Conservation (phyloP, 257 asterid genomes). For the Schizonepeta tenuifolia region DNA sequence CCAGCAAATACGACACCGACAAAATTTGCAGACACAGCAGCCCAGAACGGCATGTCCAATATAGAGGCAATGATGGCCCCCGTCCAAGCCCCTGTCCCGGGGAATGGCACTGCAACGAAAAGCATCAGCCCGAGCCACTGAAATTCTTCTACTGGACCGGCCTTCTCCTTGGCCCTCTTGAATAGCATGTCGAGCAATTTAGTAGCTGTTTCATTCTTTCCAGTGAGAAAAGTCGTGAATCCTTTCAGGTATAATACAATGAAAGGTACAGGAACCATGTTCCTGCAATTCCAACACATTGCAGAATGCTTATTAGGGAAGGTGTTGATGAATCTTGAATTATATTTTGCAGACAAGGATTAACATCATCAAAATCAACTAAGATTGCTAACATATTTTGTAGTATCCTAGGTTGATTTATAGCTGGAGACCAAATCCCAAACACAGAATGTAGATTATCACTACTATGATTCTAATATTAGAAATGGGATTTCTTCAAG, state of each 20-base stretch:
- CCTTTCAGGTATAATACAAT: conserved; percentile 67
- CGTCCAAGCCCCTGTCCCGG: conserved; percentile 95
- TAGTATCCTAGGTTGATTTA: background rate
- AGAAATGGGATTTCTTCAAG: background rate
- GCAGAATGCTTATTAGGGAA: background rate
- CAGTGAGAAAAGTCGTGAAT: conserved; percentile 57
- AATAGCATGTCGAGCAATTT: conserved; percentile 61
- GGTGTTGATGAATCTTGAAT: background rate
- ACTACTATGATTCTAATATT: background rate
- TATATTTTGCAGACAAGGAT: background rate
- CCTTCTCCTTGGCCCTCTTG: conserved; percentile 63
- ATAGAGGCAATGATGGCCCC: conserved; percentile 81
- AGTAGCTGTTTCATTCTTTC: conserved; percentile 60
- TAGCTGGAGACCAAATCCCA: background rate
- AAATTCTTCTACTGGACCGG: conserved; percentile 83
- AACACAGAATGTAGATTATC: background rate
- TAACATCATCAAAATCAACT: background rate
- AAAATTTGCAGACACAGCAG: conserved; percentile 69
- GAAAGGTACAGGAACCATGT: conserved; percentile 82
- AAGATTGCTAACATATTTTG: background rate
- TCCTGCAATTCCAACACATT: conserved; percentile 48
- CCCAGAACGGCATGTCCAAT: conserved; percentile 89
- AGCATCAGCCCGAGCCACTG: conserved; percentile 93
- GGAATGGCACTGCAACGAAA: conserved; percentile 88
- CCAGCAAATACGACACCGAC: conserved; percentile 84